These are phyloP conservation scores for Penicillium antarcticum DNA, from an alignment of 495 filamentous ascomycete species.

Conservation along the genomic window DNA sequence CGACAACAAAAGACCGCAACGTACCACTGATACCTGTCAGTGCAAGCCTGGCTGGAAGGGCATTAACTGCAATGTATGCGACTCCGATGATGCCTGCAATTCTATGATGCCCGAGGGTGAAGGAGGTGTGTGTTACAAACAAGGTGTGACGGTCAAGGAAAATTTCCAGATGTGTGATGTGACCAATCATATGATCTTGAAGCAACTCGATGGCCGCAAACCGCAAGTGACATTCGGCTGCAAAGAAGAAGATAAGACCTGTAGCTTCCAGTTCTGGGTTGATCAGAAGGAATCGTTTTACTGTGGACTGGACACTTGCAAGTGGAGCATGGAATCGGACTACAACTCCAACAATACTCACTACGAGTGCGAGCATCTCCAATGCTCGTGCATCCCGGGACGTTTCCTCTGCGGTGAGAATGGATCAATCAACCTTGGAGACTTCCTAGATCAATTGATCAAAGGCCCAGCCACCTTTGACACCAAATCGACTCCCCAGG, in stretches of 20 bases:
- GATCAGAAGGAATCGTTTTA: slow-evolving; percentile 94
- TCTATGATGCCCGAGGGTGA: slow-evolving; percentile 75
- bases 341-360: slow-evolving; percentile 73
- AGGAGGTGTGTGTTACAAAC: slow-evolving; percentile 85
- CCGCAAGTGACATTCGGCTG: slow-evolving; percentile 95
- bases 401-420: slow-evolving; percentile 91
- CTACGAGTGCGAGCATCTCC: slow-evolving; percentile 79
- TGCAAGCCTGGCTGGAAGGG: slow-evolving; percentile 96
- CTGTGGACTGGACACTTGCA: slow-evolving; percentile 79
- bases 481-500: slow-evolving; percentile 60
- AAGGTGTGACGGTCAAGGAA: slow-evolving; percentile 84
- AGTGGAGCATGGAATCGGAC: slow-evolving; percentile 63
- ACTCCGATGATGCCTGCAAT: slow-evolving; percentile 75
- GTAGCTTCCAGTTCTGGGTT: slow-evolving; percentile 98
- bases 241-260: slow-evolving; percentile 65
- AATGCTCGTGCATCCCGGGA: slow-evolving; percentile 83
- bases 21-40: slow-evolving; percentile 66
- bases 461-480: slow-evolving; percentile 81
- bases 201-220: slow-evolving; percentile 75
- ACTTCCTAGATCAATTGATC: slow-evolving; percentile 77
- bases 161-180: slow-evolving; percentile 99
- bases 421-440: slow-evolving; percentile 86
- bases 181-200: slow-evolving; percentile 87
- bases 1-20: slow-evolving; percentile 67
- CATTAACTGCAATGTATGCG: slow-evolving; percentile 98